Percentiles rank a stretch among this genome's conserved stretches.
These are phyloP conservation scores for Camellia granthamiana DNA, from an alignment of 148 eudicot species.

Conservation along the genomic window DNA sequence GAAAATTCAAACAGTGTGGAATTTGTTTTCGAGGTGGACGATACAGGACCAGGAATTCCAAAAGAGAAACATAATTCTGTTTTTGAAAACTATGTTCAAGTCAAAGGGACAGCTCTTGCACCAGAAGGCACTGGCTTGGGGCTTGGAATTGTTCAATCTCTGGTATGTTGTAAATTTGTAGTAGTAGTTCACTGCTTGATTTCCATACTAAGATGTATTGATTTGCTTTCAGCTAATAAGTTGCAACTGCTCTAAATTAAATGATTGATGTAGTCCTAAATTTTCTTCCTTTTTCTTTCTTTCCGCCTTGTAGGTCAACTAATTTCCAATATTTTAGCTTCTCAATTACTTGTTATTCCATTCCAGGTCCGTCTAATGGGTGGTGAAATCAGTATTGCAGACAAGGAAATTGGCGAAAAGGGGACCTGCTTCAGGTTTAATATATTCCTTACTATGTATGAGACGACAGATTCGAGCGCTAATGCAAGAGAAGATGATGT, in stretches of 20 bases:
- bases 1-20: constrained; percentile 53
- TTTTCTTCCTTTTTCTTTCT: neutral
- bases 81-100: constrained; percentile 83
- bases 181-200: too few species aligned
- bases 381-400: constrained; percentile 71
- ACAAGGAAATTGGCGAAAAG: constrained; percentile 47
- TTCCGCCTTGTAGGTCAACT: neutral
- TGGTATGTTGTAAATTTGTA: constrained; percentile 36
- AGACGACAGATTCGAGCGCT: constrained; percentile 7
- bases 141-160: constrained; percentile 84
- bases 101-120: constrained; percentile 49
- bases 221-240: neutral
- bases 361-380: constrained; percentile 84
- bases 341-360: neutral
- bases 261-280: too few species aligned
- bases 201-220: neutral
- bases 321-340: neutral
- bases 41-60: constrained; percentile 82
- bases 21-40: constrained; percentile 74
- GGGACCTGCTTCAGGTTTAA: constrained; percentile 80
- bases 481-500: constrained; percentile 10
- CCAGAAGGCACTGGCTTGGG: constrained; percentile 86
- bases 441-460: constrained; percentile 34
- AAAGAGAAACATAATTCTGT: constrained; percentile 56
- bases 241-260: neutral